Evolutionary conservation across 805 yeast genomes (phyloP).

Genomic region (Deakozyma indianensis): DNA sequence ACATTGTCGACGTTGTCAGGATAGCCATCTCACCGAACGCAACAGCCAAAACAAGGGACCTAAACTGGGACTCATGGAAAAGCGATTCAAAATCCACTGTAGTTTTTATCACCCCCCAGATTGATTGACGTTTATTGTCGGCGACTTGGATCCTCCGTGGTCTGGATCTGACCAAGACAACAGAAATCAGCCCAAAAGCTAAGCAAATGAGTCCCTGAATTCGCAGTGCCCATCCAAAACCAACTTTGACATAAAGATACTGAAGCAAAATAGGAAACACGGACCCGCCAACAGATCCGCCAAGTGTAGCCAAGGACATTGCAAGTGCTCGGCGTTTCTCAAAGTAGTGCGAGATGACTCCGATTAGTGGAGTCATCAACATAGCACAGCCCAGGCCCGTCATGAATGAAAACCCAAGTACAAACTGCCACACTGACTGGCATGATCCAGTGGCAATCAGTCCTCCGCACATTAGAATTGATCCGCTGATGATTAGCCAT

Average conservation of each 20-base stretch:
- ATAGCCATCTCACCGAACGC: slow-evolving; percentile 34
- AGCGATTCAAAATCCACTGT: slow-evolving; percentile 16
- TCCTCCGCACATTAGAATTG: slow-evolving; percentile 34
- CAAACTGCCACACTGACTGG: slow-evolving; percentile 41
- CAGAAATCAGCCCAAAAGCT: slow-evolving; percentile 24
- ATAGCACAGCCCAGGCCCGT: slow-evolving; percentile 48
- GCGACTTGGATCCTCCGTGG: slow-evolving; percentile 2
- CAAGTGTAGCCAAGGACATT: slow-evolving; percentile 35
- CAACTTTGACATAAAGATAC: slow-evolving; percentile 33
- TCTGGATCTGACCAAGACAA: slow-evolving; percentile 29
- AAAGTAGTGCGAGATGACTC: slow-evolving; percentile 58
- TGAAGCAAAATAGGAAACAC: slow-evolving; percentile 40
- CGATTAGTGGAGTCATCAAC: slow-evolving; percentile 44
- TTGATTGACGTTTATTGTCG: slow-evolving; percentile 5
- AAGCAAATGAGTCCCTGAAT: slow-evolving; percentile 34
- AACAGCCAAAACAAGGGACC: slow-evolving; percentile 15
- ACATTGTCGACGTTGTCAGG: slow-evolving; percentile 39
- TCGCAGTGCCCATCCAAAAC: slow-evolving; percentile 49
- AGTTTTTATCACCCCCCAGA: slow-evolving; percentile 9
- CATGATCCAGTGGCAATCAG: slow-evolving; percentile 45
- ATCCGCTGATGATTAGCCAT: slow-evolving; percentile 30
- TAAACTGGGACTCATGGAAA: slow-evolving; percentile 16
- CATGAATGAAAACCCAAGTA: slow-evolving; percentile 41
- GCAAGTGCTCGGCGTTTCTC: slow-evolving; percentile 43
- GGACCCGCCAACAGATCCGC: slow-evolving; percentile 46